phyloP scores from a whole-genome alignment of 2,329 filamentous ascomycete species.

The Trichoderma afroharzianum region DNA sequence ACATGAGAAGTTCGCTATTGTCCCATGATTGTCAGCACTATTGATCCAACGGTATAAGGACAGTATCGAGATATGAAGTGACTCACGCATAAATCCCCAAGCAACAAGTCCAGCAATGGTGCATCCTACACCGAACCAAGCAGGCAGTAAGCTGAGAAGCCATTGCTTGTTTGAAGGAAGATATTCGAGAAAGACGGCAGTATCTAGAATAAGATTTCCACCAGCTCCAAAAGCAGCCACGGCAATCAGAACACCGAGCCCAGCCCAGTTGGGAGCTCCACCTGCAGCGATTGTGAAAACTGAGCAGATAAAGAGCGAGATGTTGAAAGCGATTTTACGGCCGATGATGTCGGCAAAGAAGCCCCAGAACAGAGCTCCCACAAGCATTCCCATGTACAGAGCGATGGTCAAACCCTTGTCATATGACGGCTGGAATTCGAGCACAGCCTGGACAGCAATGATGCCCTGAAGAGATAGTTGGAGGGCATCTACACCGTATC shows the following conservation, averaged over 20 bases:
- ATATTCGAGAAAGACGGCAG: constrained; percentile 47
- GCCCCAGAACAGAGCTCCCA: constrained; percentile 61
- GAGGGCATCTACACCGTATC: constrained; percentile 44
- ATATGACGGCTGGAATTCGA: constrained; percentile 45
- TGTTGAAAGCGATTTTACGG: constrained; percentile 61
- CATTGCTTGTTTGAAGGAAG: constrained; percentile 55
- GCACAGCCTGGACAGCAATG: constrained; percentile 51
- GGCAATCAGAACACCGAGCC: constrained; percentile 58
- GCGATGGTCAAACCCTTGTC: constrained; percentile 53
- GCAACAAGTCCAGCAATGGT: constrained; percentile 46
- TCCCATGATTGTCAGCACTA: background rate
- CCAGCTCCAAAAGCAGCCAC: constrained; percentile 60
- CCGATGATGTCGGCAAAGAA: constrained; percentile 62
- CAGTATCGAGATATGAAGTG: too few species aligned
- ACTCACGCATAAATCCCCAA: constrained; percentile 43
- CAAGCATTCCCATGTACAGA: constrained; percentile 45
- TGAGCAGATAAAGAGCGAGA: constrained; percentile 56
- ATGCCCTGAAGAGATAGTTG: constrained; percentile 57
- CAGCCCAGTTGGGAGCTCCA: constrained; percentile 58
- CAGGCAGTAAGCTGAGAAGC: constrained; percentile 58
- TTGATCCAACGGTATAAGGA: background rate
- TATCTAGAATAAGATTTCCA: constrained; percentile 63
- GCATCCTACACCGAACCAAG: constrained; percentile 49
- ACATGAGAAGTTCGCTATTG: constrained; percentile 26
- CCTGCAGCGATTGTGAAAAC: constrained; percentile 61